Conservation (phyloP, 2,329 filamentous ascomycete species). For the Talaromyces marneffei region DNA sequence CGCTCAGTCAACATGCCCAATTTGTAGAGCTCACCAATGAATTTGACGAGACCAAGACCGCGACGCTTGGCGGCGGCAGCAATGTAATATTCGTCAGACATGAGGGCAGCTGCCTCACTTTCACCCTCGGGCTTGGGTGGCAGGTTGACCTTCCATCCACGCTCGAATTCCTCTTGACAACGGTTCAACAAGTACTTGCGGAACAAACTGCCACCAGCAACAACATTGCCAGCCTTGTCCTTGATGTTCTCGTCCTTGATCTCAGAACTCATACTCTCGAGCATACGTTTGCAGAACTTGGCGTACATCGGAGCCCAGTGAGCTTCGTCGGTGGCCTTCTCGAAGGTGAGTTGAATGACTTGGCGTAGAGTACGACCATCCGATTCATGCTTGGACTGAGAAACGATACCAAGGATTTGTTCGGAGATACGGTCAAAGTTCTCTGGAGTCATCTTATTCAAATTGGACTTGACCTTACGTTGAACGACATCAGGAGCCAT, state of each 20-base stretch:
- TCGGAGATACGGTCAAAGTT: conserved; percentile 96
- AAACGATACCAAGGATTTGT: conserved; percentile 86
- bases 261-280: conserved; percentile 88
- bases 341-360: conserved; percentile 97
- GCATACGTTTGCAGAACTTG: conserved; percentile 96
- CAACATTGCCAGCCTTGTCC: conserved; percentile 81
- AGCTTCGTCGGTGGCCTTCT: conserved; percentile 97
- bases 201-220: conserved; percentile 91
- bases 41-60: conserved; percentile 95
- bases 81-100: conserved; percentile 94
- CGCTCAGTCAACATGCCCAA: conserved; percentile 96
- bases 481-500: conserved; percentile 91
- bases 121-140: conserved; percentile 70
- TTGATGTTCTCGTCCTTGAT: conserved; percentile 93
- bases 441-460: conserved; percentile 99
- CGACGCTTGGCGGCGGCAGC: conserved; percentile 92
- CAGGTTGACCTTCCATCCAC: conserved; percentile 88
- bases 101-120: conserved; percentile 66
- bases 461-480: conserved; percentile 93
- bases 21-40: conserved; percentile 99
- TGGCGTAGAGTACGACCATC: conserved; percentile 93
- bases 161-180: conserved; percentile 98
- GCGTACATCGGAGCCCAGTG: conserved; percentile 99
- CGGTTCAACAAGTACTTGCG: conserved; percentile 97
- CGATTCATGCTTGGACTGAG: conserved; percentile 89